Base-by-base conservation (phyloP, 2,329 filamentous ascomycete species). In the Epichloe brachyelytri region DNA sequence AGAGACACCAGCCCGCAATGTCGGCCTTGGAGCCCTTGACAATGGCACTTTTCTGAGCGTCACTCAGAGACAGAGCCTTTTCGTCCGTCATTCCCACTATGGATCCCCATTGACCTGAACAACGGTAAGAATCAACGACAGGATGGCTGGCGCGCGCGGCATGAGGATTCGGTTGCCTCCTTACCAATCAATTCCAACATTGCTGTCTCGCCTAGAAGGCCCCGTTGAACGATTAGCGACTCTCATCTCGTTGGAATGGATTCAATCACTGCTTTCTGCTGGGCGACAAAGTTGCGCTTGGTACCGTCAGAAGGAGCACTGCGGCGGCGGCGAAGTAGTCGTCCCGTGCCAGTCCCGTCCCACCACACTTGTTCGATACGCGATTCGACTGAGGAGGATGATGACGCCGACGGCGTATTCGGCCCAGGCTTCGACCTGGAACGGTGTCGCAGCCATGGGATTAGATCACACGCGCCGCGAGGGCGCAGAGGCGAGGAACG, bases 341-440 rank as follows among this genome's bases (percentile, higher is more conserved):
- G 54, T 74, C 71, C 68, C 67, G 17, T 71, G 64, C 60, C 65
- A 70, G 12, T 65, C 66, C 51, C 68, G 57, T 1, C 70, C 69
- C 3, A 72, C 67, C 6, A 63, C 55, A 49, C 62, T 69, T 56
- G 62, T 63, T 36, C 71, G 59, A 2, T 68, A 64, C 53, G 65
- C 66, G 52, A 69, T 67, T 14, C 71, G 67, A 5, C 68, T 52
- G 2, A 71, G 53, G 3, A 73, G 54, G 3, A 73, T 55, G 7
- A 63, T 1, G 2, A 65, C 54, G 2, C 70, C 70, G 30, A 73
- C 57, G 1, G 60, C 65, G 46, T 71, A 73, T 50, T 73, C 71
- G 15, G 61, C 60, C 70, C 71, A 73, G 8, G 68, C 68, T 55
- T 73, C 70, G 2, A 58, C 62, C 52, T 70, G 66, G 51, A 72